Percentiles rank a stretch among this genome's conserved stretches.
These are phyloP conservation scores for Prunus salicina DNA, from an alignment of 306 rosid genomes.

Conservation along the genomic window DNA sequence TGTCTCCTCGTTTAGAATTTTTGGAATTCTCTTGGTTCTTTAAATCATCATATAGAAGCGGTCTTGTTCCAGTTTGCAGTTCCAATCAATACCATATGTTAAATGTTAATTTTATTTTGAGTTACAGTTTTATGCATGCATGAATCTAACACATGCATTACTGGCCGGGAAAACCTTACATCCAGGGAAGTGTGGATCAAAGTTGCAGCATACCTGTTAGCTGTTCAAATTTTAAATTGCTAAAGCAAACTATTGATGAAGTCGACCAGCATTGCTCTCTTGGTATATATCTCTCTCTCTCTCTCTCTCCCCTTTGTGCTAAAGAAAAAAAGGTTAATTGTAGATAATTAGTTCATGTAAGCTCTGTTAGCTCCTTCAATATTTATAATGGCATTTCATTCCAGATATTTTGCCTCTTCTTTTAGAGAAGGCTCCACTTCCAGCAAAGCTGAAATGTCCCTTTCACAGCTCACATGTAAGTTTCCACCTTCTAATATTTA, in stretches of 20 bases:
- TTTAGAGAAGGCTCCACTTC: constrained; percentile 50
- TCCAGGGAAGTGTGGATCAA: constrained; percentile 38
- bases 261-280: constrained; percentile 43
- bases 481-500: constrained; percentile 11
- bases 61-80: background rate
- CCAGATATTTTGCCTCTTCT: constrained; percentile 59
- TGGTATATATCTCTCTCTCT: constrained; percentile 37
- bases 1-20: background rate
- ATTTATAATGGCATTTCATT: constrained; percentile 5
- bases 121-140: background rate
- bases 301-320: background rate
- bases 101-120: background rate
- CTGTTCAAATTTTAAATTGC: constrained; percentile 39
- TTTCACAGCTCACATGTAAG: constrained; percentile 50
- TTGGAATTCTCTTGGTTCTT: background rate
- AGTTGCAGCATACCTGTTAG: constrained; percentile 31
- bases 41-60: background rate
- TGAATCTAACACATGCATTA: constrained; percentile 10
- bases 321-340: background rate
- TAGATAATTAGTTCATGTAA: background rate
- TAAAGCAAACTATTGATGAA: constrained; percentile 36
- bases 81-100: background rate
- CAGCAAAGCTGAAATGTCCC: constrained; percentile 38
- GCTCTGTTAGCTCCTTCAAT: constrained; percentile 6
- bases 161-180: constrained; percentile 40